These are phyloP conservation scores for Raddia guianensis DNA, from an alignment of 176 grass and related monocot species.

Conservation along the genomic window DNA sequence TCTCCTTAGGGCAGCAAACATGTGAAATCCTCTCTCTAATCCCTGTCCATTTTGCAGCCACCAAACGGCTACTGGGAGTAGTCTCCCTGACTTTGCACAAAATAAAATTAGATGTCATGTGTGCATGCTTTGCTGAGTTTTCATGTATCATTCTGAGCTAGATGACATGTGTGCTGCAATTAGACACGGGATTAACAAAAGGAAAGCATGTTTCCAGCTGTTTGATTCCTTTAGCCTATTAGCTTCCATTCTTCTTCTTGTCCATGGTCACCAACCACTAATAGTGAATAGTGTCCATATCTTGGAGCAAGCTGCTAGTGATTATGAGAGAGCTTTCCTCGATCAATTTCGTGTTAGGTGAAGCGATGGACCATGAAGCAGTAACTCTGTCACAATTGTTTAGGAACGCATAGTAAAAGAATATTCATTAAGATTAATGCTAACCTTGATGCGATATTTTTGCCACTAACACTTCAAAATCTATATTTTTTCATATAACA, in stretches of 20 bases:
- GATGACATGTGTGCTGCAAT: slow-evolving; percentile 44
- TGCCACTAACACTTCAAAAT: too few relatives aligned
- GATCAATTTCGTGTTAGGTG: slow-evolving; percentile 39
- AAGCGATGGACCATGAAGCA: slow-evolving; percentile 33
- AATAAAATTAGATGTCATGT: neutral
- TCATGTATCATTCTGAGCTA: slow-evolving; percentile 32
- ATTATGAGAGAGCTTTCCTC: neutral
- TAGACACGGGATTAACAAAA: slow-evolving; percentile 26
- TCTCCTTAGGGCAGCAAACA: slow-evolving; percentile 27
- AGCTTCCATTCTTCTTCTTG: neutral
- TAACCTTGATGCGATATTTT: too few relatives aligned
- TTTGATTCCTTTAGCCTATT: slow-evolving; percentile 38
- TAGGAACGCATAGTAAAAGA: too few relatives aligned
- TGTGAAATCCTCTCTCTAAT: slow-evolving; percentile 25
- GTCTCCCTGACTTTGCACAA: neutral
- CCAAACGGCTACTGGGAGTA: slow-evolving; percentile 18
- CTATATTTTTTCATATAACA: too few relatives aligned
- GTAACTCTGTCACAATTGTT: too few relatives aligned
- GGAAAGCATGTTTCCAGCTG: slow-evolving; percentile 54
- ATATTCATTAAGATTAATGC: too few relatives aligned
- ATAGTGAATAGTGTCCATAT: slow-evolving; percentile 7
- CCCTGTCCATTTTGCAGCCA: slow-evolving; percentile 35
- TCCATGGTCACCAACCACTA: slow-evolving; percentile 36
- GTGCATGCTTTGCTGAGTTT: slow-evolving; percentile 33
- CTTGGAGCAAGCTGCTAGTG: neutral